These are phyloP conservation scores for Xylaria sp. DNA, from an alignment of 2,329 filamentous ascomycete species.

Conservation along the genomic window DNA sequence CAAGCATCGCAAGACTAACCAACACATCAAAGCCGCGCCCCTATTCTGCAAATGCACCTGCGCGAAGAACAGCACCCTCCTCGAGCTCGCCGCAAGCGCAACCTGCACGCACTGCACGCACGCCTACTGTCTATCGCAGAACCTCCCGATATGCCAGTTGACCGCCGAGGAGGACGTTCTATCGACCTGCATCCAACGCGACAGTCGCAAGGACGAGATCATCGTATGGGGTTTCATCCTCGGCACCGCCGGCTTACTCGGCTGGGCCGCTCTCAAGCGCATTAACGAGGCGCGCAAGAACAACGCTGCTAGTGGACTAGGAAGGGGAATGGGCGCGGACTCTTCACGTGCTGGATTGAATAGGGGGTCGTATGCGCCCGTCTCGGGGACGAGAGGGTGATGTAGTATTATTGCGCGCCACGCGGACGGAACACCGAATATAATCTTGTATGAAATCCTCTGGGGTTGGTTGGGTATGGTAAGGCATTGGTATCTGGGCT, in stretches of 20 bases:
- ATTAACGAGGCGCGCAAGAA: slow-evolving; percentile 39
- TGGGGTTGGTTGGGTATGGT: background rate
- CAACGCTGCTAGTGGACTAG: background rate
- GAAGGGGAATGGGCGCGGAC: background rate
- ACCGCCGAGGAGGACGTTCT: slow-evolving; percentile 59
- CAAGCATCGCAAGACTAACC: background rate
- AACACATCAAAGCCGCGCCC: slow-evolving; percentile 44
- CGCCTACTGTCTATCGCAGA: slow-evolving; percentile 56
- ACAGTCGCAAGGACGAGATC: slow-evolving; percentile 61
- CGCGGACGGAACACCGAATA: background rate
- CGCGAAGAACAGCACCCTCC: slow-evolving; percentile 64
- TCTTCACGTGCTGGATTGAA: slow-evolving; percentile 1
- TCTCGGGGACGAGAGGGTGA: slow-evolving; percentile 9
- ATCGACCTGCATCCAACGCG: slow-evolving; percentile 61
- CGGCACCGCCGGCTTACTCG: slow-evolving; percentile 53
- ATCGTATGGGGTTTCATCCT: slow-evolving; percentile 62
- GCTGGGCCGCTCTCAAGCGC: slow-evolving; percentile 53
- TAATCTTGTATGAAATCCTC: background rate
- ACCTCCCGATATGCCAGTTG: slow-evolving; percentile 57
- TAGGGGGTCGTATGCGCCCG: slow-evolving; percentile 28
- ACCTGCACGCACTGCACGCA: slow-evolving; percentile 59
- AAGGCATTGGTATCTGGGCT: background rate
- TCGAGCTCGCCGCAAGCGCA: slow-evolving; percentile 49
- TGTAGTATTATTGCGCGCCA: background rate
- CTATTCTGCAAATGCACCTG: slow-evolving; percentile 68